A percentile compares a stretch with the other conserved stretches of the same genome.
Evolutionary conservation across 495 filamentous ascomycete species (phyloP).

Genomic region (Talaromyces trachyspermus): DNA sequence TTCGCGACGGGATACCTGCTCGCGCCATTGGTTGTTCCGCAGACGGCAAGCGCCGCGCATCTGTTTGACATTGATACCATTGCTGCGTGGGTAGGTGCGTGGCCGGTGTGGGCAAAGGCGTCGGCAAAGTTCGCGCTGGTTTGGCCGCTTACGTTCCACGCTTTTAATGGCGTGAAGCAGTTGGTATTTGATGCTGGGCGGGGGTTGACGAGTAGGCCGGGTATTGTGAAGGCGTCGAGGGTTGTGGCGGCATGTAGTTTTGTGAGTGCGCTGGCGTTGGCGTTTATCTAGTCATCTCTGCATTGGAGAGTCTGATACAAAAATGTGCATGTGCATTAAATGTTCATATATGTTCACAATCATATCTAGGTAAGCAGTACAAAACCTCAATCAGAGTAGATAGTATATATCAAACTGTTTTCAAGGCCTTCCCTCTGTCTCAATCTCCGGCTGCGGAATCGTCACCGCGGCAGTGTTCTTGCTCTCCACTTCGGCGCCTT

Average conservation of each 20-base stretch:
- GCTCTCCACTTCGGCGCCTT: constrained; percentile 18
- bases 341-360: too few relatives aligned
- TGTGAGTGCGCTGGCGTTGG: constrained; percentile 2
- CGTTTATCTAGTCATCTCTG: neutral
- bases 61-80: constrained; percentile 39
- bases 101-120: constrained; percentile 53
- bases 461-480: constrained; percentile 9
- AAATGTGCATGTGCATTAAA: too few relatives aligned
- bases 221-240: neutral
- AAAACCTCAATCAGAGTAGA: too few relatives aligned
- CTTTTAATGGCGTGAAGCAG: constrained; percentile 66
- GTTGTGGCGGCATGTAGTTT: constrained; percentile 4
- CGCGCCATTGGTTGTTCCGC: constrained; percentile 50
- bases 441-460: neutral
- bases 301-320: too few relatives aligned
- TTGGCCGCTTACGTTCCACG: constrained; percentile 71
- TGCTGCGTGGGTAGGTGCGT: constrained; percentile 56
- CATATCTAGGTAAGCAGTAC: too few relatives aligned
- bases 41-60: constrained; percentile 67
- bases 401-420: too few relatives aligned
- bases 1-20: constrained; percentile 63
- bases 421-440: too few relatives aligned
- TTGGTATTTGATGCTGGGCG: constrained; percentile 22
- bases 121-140: constrained; percentile 54
- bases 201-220: neutral